These are phyloP conservation scores for Acacia pycnantha DNA, from an alignment of 331 rosid species.

Conservation along the genomic window DNA sequence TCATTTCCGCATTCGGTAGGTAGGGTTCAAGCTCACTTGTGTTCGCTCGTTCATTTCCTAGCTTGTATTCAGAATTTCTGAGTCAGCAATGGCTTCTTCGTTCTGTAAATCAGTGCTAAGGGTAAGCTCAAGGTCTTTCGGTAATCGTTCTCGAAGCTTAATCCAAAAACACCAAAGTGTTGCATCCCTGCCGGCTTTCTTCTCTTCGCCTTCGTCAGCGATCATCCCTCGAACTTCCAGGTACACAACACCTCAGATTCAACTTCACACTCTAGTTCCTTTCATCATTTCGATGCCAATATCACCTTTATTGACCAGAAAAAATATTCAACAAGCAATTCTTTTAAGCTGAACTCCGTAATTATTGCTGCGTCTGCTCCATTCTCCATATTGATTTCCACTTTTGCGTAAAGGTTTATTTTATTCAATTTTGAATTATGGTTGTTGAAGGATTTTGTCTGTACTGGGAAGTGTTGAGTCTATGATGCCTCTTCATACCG, in stretches of 20 bases:
- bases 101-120: conserved; percentile 64
- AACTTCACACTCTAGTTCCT: background rate
- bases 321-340: background rate
- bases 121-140: conserved; percentile 52
- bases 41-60: background rate
- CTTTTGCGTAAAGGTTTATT: background rate
- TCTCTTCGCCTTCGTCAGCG: conserved; percentile 41
- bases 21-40: conserved; percentile 44
- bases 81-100: conserved; percentile 45
- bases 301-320: background rate
- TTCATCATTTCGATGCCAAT: background rate
- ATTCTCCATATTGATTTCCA: background rate
- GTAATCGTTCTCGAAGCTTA: conserved; percentile 46
- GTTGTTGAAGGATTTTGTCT: conserved; percentile 50
- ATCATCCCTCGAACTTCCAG: conserved; percentile 49
- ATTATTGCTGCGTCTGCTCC: background rate
- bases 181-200: conserved; percentile 31
- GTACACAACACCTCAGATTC: conserved; percentile 32
- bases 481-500: conserved; percentile 87
- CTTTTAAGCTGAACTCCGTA: background rate
- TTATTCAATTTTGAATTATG: background rate
- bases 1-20: background rate
- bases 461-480: conserved; percentile 69
- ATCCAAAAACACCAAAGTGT: conserved; percentile 15
- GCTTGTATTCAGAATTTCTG: background rate